These are phyloP conservation scores for Trifolium fragiferum DNA, from an alignment of 306 rosid genomes.

Conservation along the genomic window DNA sequence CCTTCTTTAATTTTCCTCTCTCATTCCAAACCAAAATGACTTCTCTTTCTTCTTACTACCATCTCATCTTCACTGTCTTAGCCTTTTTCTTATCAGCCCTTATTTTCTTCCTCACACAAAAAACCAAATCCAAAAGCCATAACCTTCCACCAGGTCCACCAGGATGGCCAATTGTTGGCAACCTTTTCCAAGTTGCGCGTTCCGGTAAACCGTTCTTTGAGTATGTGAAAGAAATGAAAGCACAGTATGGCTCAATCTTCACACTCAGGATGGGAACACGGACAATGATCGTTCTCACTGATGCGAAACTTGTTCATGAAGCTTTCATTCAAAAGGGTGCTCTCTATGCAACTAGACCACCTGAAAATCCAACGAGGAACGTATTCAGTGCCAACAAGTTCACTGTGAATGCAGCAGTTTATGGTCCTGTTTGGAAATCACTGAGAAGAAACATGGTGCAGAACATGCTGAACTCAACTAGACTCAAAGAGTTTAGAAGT, in stretches of 20 bases:
- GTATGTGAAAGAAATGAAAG: constrained; percentile 48
- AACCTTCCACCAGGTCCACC: constrained; percentile 93
- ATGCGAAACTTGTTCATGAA: constrained; percentile 69
- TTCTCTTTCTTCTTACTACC: constrained; percentile 51
- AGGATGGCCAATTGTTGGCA: constrained; percentile 95
- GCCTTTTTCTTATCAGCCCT: constrained; percentile 60
- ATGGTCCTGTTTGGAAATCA: constrained; percentile 84
- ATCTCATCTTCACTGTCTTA: constrained; percentile 55
- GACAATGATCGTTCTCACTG: constrained; percentile 69
- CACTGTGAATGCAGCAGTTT: constrained; percentile 82
- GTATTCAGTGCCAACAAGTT: constrained; percentile 82
- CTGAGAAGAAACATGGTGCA: constrained; percentile 89
- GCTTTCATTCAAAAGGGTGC: constrained; percentile 76
- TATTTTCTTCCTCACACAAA: constrained; percentile 54
- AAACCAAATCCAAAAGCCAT: constrained; percentile 48
- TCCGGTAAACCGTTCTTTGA: constrained; percentile 76
- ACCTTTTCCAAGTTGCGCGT: constrained; percentile 78
- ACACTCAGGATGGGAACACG: constrained; percentile 88
- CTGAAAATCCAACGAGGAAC: constrained; percentile 81
- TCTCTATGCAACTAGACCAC: constrained; percentile 63
- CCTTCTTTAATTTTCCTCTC: constrained; percentile 12
- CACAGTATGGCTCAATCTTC: constrained; percentile 69
- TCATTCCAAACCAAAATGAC: constrained; percentile 50
- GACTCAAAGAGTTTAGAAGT: constrained; percentile 68
- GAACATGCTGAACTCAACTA: constrained; percentile 83